phyloP scores from a whole-genome alignment of 345 rosid species.

The Pistacia integerrima region DNA sequence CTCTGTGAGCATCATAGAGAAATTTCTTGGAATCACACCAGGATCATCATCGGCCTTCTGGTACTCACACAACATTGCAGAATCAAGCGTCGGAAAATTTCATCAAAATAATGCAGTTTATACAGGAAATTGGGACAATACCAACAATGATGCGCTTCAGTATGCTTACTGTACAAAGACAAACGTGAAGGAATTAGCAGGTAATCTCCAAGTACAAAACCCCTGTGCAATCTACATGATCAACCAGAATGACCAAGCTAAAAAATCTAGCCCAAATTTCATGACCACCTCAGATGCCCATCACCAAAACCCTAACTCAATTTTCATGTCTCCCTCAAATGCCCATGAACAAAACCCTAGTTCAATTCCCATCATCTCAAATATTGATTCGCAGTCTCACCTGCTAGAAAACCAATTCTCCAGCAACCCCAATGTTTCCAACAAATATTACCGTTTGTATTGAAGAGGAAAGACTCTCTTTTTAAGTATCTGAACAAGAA shows the following conservation, averaged over 20 bases:
- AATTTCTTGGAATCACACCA: constrained; percentile 46
- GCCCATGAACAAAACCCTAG: constrained; percentile 26
- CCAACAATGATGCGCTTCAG: constrained; percentile 18
- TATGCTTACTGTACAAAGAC: constrained; percentile 26
- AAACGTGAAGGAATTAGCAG: constrained; percentile 30
- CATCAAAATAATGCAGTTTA: constrained; percentile 27
- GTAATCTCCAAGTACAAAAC: constrained; percentile 34
- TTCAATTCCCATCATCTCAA: constrained; percentile 26
- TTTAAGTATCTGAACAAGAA: constrained; percentile 5
- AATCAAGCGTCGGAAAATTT: constrained; percentile 23
- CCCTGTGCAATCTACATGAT: constrained; percentile 27
- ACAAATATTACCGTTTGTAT: constrained; percentile 28
- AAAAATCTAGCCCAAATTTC: constrained; percentile 23
- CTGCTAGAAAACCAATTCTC: constrained; percentile 28
- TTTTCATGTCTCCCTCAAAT: constrained; percentile 19
- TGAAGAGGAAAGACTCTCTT: constrained; percentile 11
- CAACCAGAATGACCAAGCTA: constrained; percentile 19
- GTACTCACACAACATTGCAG: constrained; percentile 27
- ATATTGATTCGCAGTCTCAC: constrained; percentile 23
- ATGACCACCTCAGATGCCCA: constrained; percentile 19
- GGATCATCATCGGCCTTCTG: constrained; percentile 26
- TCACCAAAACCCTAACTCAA: constrained; percentile 26
- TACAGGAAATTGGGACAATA: constrained; percentile 28
- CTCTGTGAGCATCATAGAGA: constrained; percentile 50
- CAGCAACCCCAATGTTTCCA: constrained; percentile 17